Conservation (phyloP, 352 stramenopile species). For the Aphanomyces cochlioides region DNA sequence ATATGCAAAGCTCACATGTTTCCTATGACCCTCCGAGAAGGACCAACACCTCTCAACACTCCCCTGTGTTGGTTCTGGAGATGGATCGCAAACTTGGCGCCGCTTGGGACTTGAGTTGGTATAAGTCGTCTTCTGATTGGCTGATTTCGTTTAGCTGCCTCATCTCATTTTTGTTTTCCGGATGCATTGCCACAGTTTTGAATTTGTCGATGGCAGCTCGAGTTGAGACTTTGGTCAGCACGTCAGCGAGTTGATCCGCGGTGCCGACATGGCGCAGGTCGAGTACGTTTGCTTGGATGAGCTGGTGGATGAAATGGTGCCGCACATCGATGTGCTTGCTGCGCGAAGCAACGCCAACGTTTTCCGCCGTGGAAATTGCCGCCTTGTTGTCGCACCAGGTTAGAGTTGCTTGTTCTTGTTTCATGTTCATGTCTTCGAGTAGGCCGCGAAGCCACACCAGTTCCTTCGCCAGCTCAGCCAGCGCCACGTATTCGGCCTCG, state of each 20-base stretch:
- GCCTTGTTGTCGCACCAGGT: constrained; percentile 28
- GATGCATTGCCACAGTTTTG: no score
- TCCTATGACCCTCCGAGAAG: not conserved
- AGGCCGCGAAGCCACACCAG: constrained; percentile 19
- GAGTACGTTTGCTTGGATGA: constrained; percentile 17
- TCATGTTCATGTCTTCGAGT: constrained; percentile 14
- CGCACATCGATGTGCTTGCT: constrained; percentile 36
- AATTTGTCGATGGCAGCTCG: not conserved
- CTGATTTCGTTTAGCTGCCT: no score
- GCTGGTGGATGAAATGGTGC: constrained; percentile 34
- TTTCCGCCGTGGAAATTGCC: constrained; percentile 30
- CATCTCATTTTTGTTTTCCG: no score
- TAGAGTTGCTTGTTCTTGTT: constrained; percentile 30
- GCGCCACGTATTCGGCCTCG: constrained; percentile 33
- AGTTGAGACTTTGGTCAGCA: constrained; percentile 30
- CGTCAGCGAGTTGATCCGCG: constrained; percentile 31
- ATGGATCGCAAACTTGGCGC: no score
- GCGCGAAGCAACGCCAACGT: constrained; percentile 12
- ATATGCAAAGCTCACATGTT: constrained; percentile 5
- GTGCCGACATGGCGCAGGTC: constrained; percentile 30
- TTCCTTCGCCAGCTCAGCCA: constrained; percentile 29
- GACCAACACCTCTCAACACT: no score
- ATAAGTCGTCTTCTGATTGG: no score
- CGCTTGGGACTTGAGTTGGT: no score
- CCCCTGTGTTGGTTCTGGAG: no score